Base-by-base conservation (phyloP, 1,284 basidiomycete species). In the Cystobasidium pallidum region DNA sequence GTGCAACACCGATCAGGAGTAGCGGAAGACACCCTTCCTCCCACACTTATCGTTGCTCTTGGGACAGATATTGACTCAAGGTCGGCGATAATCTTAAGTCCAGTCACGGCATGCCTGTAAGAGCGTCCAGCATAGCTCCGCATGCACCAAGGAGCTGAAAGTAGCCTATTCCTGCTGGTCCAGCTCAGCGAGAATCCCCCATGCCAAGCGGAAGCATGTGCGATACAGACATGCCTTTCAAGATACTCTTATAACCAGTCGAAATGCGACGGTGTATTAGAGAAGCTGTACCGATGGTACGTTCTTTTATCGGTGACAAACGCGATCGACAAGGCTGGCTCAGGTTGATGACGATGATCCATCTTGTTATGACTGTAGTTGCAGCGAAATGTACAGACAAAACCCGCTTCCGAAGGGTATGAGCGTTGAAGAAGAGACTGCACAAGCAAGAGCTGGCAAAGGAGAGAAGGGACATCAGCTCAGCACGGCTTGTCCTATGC, bases 401-500 rank as follows among this genome's bases (percentile, higher is more conserved):
- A 52, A 71, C 43, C 68, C 68, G 0, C 34, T 47, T 4, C 59
- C 59, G 19, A 28, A 45, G 19, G 68, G 68, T 26, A 59, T 63
- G 59, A 49, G 49, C 45, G 47, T 51, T 21, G 68, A 71, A 52
- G 59, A 63, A 55, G 68, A 71, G 41, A 55, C 68, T 52, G 52
- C 30, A 13, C 61, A 47, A 36, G 32, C 49, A 3, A 43, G 68
- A 24, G 59, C 59, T 19, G 68, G 68, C 21, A 71, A 71, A 47
- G 68, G 68, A 10, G 68, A 71, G 61, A 71, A 64, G 26, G 68
- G 68, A 30, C 30, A 57, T 8, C 47, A 55, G 19, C 49, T 71
- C n/a, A 63, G 59, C 52, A 71, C 68, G 45, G 68, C 68, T n/a
- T 71, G 68, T 71, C 68, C 68, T 11, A 71, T 71, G 68, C 68